These are phyloP conservation scores for Brassica incana DNA, from an alignment of 345 rosid genomes.

Conservation along the genomic window DNA sequence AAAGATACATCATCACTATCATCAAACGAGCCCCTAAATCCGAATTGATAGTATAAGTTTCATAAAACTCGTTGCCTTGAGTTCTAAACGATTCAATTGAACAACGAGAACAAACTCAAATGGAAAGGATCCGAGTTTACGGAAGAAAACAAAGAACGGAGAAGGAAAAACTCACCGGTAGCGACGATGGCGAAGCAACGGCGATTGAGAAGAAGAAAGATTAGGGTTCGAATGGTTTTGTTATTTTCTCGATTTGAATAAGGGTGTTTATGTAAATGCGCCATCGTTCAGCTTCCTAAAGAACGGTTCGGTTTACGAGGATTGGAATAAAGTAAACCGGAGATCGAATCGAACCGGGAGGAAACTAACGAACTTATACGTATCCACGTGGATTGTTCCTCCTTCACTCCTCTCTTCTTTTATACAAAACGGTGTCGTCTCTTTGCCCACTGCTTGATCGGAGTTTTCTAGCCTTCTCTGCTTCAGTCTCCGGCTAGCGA, in stretches of 20 bases:
- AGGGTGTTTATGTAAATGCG: constrained; percentile 21
- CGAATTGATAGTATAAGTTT: background rate
- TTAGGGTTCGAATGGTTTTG: constrained; percentile 26
- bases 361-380: constrained; percentile 12
- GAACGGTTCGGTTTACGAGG: constrained; percentile 9
- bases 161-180: constrained; percentile 6
- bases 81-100: background rate
- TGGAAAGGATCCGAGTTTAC: background rate
- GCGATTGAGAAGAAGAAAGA: constrained; percentile 8
- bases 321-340: background rate
- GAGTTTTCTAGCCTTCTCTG: background rate
- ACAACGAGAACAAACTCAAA: background rate
- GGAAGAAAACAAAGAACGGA: constrained; percentile 1
- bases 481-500: constrained; percentile 32
- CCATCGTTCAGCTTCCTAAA: background rate
- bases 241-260: background rate
- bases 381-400: constrained; percentile 52
- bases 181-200: constrained; percentile 28
- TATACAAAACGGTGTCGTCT: background rate
- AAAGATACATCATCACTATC: background rate
- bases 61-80: background rate
- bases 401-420: constrained; percentile 19
- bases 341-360: constrained; percentile 7
- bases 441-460: background rate
- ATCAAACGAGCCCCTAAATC: background rate